phyloP scores from a whole-genome alignment of 1,139 yeast genomes.

The Protomyces inundatus region DNA sequence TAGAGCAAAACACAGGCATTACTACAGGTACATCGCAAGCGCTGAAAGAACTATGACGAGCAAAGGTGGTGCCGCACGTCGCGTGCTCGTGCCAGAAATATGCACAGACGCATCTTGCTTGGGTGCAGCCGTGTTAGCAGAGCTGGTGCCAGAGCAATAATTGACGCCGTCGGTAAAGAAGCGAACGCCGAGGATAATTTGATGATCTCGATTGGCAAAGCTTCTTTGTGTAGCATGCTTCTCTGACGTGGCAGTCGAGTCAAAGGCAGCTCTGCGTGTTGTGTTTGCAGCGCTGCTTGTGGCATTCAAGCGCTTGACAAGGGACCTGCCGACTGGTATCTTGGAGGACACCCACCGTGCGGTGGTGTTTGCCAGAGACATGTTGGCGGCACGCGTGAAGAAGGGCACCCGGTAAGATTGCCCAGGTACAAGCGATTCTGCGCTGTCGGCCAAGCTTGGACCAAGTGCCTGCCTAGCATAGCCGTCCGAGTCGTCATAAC shows the following conservation, averaged over 20 bases:
- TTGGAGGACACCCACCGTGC: neutral
- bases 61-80: too few relatives aligned
- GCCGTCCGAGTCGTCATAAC: slow-evolving; percentile 3
- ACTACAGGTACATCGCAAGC: too few relatives aligned
- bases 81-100: neutral
- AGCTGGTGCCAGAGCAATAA: neutral
- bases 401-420: neutral
- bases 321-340: neutral
- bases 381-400: neutral
- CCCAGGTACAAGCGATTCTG: neutral
- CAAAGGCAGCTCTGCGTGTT: neutral
- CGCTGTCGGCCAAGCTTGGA: neutral
- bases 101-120: neutral
- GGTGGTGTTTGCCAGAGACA: neutral
- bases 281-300: neutral
- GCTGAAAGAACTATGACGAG: too few relatives aligned
- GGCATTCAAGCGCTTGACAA: neutral
- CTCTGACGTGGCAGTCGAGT: neutral
- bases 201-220: neutral
- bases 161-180: neutral
- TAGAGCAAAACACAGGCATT: too few relatives aligned
- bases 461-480: neutral
- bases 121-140: neutral
- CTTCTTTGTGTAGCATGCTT: too few relatives aligned
- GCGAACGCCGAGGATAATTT: neutral